Evolutionary conservation across 495 filamentous ascomycete species (phyloP).

Genomic region (Hyaloscypha variabilis): DNA sequence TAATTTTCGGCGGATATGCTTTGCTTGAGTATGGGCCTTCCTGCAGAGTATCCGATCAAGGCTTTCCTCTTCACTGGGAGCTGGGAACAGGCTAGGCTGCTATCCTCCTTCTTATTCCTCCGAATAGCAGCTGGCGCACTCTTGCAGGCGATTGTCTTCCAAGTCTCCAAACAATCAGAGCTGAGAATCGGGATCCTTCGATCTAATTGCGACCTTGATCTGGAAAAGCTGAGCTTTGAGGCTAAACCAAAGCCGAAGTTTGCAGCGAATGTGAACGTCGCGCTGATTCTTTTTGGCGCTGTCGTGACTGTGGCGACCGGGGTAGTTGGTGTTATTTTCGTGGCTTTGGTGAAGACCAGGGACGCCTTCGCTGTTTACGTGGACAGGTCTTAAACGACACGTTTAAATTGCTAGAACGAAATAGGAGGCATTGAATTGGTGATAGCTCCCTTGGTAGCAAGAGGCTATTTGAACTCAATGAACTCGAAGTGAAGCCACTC

Average conservation of each 20-base stretch:
- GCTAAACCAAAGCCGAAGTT: neutral
- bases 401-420: no score
- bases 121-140: neutral
- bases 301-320: neutral
- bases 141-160: neutral
- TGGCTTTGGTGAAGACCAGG: neutral
- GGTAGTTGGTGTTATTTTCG: neutral
- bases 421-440: no score
- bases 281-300: neutral
- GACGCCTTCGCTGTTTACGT: no score
- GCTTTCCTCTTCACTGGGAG: neutral
- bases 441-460: no score
- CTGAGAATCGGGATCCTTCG: neutral
- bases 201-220: neutral
- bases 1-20: neutral
- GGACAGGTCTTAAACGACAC: no score
- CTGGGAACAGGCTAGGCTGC: neutral
- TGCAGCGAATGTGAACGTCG: neutral
- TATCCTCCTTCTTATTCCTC: neutral
- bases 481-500: no score
- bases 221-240: neutral
- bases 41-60: neutral
- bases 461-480: no score
- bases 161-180: neutral
- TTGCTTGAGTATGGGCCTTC: neutral